Base-by-base conservation (phyloP, 148 eudicot genomes). In the Pharnaceum exiguum region DNA sequence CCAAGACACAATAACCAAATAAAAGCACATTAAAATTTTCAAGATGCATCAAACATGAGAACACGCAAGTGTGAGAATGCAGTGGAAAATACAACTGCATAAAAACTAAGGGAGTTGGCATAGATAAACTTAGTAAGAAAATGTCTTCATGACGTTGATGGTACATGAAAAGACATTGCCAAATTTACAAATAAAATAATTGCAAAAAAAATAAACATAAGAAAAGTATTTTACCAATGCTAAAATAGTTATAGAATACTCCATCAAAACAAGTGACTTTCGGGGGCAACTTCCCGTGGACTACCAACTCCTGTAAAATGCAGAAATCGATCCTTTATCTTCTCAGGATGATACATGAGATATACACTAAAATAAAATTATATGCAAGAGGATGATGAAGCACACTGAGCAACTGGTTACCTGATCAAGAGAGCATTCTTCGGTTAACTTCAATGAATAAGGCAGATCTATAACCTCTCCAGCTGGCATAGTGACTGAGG, bases 171-270 rank as follows among this genome's bases (percentile, higher is more conserved):
- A n/a, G n/a, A n/a, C n/a, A n/a, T n/a, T n/a, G n/a, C n/a, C n/a
- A n/a, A n/a, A n/a, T n/a, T n/a, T n/a, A n/a, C 12, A 28, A 24
- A 66, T 31, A 29, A 53, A 32, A 22, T 46, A 49, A 30, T 25
- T 26, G 33, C 35, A 17, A 7, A 53, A 2, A 13, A 31, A 33
- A 53, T 12, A 15, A 10, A 33, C 10, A 31, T 25, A 55, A 72
- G 49, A 63, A 60, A 30, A 39, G 31, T 8, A 39, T 18, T 26
- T 58, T 72, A 93, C 99, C 99, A 67, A 93, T 69, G 66, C 99
- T 93, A 59, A 88, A 93, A 65, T 93, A 93, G 62, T 93, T 93
- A 62, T 93, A 93, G 70, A 85, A 88, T 59, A 93, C 96, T 69
- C 99, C 99, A 46, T 79, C 81, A 38, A 76, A 85, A 76, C 83